phyloP scores from a whole-genome alignment of 129 eudicot species.

The Gnaphalium uliginosum region DNA sequence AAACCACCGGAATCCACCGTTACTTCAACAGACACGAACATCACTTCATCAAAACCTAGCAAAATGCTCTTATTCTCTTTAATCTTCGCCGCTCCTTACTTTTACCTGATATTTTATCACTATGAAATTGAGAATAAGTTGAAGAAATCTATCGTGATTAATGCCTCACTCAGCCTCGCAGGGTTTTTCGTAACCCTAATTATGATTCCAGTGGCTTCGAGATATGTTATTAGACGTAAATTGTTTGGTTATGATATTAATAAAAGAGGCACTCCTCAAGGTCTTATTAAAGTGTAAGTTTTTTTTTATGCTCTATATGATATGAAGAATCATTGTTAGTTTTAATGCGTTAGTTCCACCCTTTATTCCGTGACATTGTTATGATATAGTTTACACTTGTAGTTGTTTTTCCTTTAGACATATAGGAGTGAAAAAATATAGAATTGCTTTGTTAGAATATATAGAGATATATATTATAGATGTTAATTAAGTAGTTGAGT shows the following conservation, averaged over 20 bases:
- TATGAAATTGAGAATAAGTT: conserved; percentile 57
- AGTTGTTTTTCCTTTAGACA: not conserved
- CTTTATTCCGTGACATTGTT: not conserved
- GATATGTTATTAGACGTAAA: conserved; percentile 68
- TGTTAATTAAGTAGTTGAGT: not conserved
- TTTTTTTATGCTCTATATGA: not conserved
- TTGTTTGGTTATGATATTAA: conserved; percentile 87
- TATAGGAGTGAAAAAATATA: not conserved
- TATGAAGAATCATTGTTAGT: not conserved
- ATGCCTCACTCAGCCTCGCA: conserved; percentile 54
- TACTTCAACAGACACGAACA: conserved; percentile 34
- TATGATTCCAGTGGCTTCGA: conserved; percentile 87
- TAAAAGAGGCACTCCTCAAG: conserved; percentile 91
- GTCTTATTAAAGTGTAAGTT: conserved; percentile 70
- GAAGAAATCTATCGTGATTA: conserved; percentile 66
- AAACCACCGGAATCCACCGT: conserved; percentile 18
- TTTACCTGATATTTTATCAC: conserved; percentile 56
- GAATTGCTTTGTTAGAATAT: not conserved
- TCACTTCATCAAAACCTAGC: conserved; percentile 48
- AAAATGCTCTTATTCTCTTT: conserved; percentile 45
- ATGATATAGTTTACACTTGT: not conserved
- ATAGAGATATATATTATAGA: not conserved
- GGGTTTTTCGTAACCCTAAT: conserved; percentile 60
- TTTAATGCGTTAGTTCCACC: not conserved
- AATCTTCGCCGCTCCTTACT: conserved; percentile 59